Evolutionary conservation across 2,329 filamentous ascomycete species (phyloP).

Genomic region (Teratosphaeria epicoccoides): DNA sequence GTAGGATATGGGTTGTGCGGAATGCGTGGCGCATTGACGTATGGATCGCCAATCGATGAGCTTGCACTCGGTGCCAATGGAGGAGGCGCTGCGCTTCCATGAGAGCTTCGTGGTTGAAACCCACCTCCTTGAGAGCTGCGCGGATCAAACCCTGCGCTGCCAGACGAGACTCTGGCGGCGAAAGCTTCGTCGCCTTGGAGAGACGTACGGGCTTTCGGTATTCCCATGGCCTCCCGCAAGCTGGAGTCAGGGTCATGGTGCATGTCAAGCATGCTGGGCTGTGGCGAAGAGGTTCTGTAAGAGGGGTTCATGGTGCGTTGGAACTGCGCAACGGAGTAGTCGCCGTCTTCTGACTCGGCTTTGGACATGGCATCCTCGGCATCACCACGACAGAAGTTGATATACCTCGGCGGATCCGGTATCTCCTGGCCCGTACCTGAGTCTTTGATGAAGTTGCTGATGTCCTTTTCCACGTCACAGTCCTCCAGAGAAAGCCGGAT

Average conservation of each 20-base stretch:
- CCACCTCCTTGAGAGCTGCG: slow-evolving; percentile 22
- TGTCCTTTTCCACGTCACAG: slow-evolving; percentile 95
- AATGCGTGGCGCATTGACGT: slow-evolving; percentile 54
- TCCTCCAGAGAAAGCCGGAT: slow-evolving; percentile 85
- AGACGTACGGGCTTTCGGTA: slow-evolving; percentile 28
- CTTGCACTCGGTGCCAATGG: slow-evolving; percentile 13
- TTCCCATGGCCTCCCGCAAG: slow-evolving; percentile 58
- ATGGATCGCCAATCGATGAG: slow-evolving; percentile 38
- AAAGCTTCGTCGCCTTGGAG: slow-evolving; percentile 22
- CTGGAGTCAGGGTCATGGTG: slow-evolving; percentile 77
- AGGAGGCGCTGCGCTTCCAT: slow-evolving; percentile 8
- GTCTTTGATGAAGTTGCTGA: slow-evolving; percentile 76
- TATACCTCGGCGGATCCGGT: slow-evolving; percentile 91
- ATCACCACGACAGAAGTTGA: slow-evolving; percentile 95
- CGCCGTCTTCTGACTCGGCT: slow-evolving; percentile 65
- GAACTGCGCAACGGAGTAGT: slow-evolving; percentile 92
- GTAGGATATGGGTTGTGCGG: slow-evolving; percentile 90
- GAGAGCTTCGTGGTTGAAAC: slow-evolving; percentile 4
- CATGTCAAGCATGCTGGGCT: slow-evolving; percentile 84
- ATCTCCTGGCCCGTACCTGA: slow-evolving; percentile 92
- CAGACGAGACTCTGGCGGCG: slow-evolving; percentile 20
- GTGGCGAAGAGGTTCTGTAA: slow-evolving; percentile 89
- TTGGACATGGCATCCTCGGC: slow-evolving; percentile 70
- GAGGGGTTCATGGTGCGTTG: slow-evolving; percentile 90
- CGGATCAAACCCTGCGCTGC: slow-evolving; percentile 9